Conservation (phyloP, 371 early-diverging fungal species). For the Rhizopus stolonifer region DNA sequence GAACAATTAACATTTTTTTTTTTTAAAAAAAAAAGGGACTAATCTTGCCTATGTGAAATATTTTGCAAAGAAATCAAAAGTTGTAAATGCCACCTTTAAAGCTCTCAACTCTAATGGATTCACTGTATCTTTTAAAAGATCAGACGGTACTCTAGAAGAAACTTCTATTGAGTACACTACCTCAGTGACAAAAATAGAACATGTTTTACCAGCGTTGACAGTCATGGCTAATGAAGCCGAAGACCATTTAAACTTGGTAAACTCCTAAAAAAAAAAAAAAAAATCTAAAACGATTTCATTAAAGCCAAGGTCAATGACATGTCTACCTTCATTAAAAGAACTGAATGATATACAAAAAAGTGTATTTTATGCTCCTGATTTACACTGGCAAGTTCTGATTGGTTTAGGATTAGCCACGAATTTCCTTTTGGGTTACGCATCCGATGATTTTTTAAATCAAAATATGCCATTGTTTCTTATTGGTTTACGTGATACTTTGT, state of each 20-base stretch:
- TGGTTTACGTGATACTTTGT: conserved; percentile 5
- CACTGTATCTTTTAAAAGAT: conserved; percentile 18
- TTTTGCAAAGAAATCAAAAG: conserved; percentile 27
- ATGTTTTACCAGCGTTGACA: conserved; percentile 34
- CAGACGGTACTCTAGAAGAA: conserved; percentile 16
- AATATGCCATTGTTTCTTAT: conserved; percentile 6
- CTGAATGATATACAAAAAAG: conserved; percentile 13
- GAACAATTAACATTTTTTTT: background rate
- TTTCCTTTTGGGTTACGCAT: conserved; percentile 21
- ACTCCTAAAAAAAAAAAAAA: background rate
- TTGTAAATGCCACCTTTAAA: conserved; percentile 35
- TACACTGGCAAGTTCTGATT: conserved; percentile 11
- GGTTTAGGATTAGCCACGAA: conserved; percentile 15
- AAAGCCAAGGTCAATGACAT: conserved; percentile 14
- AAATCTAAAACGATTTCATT: background rate
- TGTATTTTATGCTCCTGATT: conserved; percentile 26
- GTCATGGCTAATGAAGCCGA: conserved; percentile 48
- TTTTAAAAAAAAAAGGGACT: conserved; percentile 17
- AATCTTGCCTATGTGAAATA: conserved; percentile 41
- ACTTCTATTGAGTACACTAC: conserved; percentile 26
- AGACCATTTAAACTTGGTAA: conserved; percentile 31
- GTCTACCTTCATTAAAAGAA: conserved; percentile 11
- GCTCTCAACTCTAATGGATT: conserved; percentile 32
- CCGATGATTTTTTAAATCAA: conserved; percentile 14
- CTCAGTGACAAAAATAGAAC: conserved; percentile 33